Conservation (phyloP, 148 eudicot genomes). For the Amaranthus palmeri region DNA sequence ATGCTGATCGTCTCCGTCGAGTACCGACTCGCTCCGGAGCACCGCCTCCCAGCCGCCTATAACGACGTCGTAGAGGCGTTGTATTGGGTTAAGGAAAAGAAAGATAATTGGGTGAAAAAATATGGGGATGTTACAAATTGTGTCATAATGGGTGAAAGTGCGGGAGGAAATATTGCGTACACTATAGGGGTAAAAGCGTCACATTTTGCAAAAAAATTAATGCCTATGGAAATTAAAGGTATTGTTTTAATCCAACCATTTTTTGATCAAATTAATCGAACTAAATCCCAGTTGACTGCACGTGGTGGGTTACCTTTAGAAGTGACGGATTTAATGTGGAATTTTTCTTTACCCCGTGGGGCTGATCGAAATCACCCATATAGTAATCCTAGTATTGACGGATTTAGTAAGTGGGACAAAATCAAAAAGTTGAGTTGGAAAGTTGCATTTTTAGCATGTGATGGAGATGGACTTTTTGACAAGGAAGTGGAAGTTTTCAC, state of each 20-base stretch:
- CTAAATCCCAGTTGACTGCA: not conserved
- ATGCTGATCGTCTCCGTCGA: not conserved
- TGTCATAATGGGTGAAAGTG: constrained; percentile 2
- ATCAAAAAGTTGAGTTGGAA: not conserved
- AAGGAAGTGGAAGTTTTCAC: not conserved
- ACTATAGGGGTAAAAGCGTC: not conserved
- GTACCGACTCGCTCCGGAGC: not conserved
- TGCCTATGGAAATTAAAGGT: not conserved
- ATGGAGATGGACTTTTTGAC: not conserved
- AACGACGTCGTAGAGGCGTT: not conserved
- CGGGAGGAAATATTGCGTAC: not conserved
- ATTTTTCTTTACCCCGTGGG: not conserved
- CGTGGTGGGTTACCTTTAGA: not conserved
- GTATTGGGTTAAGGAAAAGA: constrained; percentile 1
- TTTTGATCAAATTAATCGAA: not conserved
- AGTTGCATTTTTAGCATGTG: not conserved
- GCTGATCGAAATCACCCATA: not conserved
- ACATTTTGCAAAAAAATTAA: not conserved
- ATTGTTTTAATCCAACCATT: not conserved
- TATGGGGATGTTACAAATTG: not conserved
- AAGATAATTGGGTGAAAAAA: not conserved
- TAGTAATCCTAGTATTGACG: not conserved
- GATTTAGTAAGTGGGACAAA: not conserved
- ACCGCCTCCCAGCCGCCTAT: not conserved
- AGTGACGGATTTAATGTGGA: not conserved